Evolutionary conservation across 1,284 basidiomycete genomes (phyloP), one percentile per base, ranked within the genome.

Genomic region (Ganoderma sinense): DNA sequence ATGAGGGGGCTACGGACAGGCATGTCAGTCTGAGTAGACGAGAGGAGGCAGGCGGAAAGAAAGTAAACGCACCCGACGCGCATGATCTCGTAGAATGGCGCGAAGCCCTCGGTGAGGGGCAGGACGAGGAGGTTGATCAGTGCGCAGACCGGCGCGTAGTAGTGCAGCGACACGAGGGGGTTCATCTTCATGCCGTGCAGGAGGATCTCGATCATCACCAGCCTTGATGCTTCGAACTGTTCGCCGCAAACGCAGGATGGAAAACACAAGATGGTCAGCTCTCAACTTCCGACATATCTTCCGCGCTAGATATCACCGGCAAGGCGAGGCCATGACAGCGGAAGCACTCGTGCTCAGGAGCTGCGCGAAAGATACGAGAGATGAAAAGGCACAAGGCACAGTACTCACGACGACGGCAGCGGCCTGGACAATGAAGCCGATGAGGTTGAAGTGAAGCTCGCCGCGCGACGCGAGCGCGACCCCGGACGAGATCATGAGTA

Each of bases 121-220:
- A 98, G 82, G 69, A 97, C 85, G 67, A 88, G 78, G 45, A 95
- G 87, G 83, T 98, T 99, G 85, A 99, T 93, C 70, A 87, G 81
- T 1, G 97, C 97, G 80, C 97, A 99, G 67, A 99, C 94, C n/a
- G 95, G 95, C 11, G 95, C 95, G 80, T 96, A 97, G 86, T 98
- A 99, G 85, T 98, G 95, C 67, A 99, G 85, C 41, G 96, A 98
- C 33, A 97, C 96, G 39, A 98, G 88, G 3, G 97, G 97, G 82
- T 98, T 96, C 97, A 98, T 96, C 86, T 98, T 97, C 81, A 98
- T 86, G 62, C 97, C 97, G 81, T 99, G 97, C 2, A 99, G 87
- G 55, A 99, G 89, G 68, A 97, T 91, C 81, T 99, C 94, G 73
- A 99, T 98, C 93, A 99, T 97, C 58, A 99, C 96, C 23, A 99